Evolutionary conservation across 768 basidiomycete genomes (phyloP), one percentile per base, ranked within the genome.

Genomic region (Coprinellus aureogranulatus): DNA sequence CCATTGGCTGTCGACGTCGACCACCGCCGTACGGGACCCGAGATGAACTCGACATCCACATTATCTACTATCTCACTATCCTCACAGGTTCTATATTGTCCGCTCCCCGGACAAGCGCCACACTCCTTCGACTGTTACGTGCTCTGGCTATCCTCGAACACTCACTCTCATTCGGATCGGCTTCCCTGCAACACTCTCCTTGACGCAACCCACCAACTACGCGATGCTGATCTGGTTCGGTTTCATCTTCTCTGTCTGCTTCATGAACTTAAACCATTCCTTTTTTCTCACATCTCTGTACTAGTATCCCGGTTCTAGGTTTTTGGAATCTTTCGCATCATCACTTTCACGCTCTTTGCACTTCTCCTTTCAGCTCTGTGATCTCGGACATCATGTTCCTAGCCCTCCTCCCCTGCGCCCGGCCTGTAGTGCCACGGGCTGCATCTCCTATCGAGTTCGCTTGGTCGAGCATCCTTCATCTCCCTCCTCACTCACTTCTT

Each of bases 381-480:
- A 6, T 4, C 22, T 25, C 27, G 25, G 47, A 48, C 47, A 48
- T 45, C 34, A 34, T 34, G 34, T 34, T 34, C 41, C 14, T 44
- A 16, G 41, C 41, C 41, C 41, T n/a, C 41, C 20, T n/a, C 41
- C 41, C 41, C 16, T 44, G 6, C 8, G 10, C 20, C 20, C 14
- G 20, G 14, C 46, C 23, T 48, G 9, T 27, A 25, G 46, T 26
- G 20, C 41, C 41, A 8, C 18, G 9, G 41, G 41, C 41, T 44
- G 6, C 14, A n/a, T 22, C 41, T 44, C 46, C 23, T 48, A 25
- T 14, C 64, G 54, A 65, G 69, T 71, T 75, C 72, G 73, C 71
- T 70, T 66, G 73, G 69, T 72, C 72, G 73, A 73, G 68, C 72
- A 66, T 73, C 6, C 34, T 8, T 58, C 56, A 65, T 42, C 49